These are phyloP conservation scores for Sporobolomyces roseus DNA, from an alignment of 768 basidiomycete species.

Conservation along the genomic window DNA sequence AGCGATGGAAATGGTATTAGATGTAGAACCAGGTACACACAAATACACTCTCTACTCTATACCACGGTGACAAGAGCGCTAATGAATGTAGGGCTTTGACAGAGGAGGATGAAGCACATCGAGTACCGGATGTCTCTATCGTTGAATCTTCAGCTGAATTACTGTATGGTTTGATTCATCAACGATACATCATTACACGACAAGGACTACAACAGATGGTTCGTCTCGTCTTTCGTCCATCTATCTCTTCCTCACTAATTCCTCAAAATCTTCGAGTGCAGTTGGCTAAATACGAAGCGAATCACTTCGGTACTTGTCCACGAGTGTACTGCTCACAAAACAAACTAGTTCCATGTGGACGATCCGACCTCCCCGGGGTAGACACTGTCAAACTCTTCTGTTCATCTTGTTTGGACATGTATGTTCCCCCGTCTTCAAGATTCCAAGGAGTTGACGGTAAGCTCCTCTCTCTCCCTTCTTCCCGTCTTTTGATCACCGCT, in stretches of 20 bases:
- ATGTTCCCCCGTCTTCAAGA: conserved; percentile 87
- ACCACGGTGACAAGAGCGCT: too few species aligned
- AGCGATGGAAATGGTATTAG: conserved; percentile 99
- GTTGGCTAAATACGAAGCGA: conserved; percentile 93
- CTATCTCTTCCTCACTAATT: not conserved
- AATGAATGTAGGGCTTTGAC: too few species aligned
- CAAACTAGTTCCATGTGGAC: conserved; percentile 89
- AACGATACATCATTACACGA: conserved; percentile 92
- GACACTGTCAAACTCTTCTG: conserved; percentile 98
- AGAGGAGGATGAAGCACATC: conserved; percentile 75
- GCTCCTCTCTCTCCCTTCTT: conserved; percentile 43
- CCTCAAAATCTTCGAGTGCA: conserved; percentile 47
- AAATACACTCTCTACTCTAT: too few species aligned
- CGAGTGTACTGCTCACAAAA: conserved; percentile 86
- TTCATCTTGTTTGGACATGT: conserved; percentile 96
- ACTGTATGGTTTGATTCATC: conserved; percentile 94
- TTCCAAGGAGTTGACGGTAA: conserved; percentile 93
- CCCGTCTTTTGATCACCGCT: too few species aligned
- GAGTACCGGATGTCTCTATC: conserved; percentile 97
- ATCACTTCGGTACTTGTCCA: conserved; percentile 88
- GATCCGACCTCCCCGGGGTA: conserved; percentile 89
- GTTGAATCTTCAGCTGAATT: conserved; percentile 97
- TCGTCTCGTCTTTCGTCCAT: conserved; percentile 24
- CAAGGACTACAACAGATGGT: conserved; percentile 94
- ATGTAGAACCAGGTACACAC: conserved; percentile 97